Base-by-base conservation (phyloP, 2,329 filamentous ascomycete genomes). In the Fusarium tuaranense region DNA sequence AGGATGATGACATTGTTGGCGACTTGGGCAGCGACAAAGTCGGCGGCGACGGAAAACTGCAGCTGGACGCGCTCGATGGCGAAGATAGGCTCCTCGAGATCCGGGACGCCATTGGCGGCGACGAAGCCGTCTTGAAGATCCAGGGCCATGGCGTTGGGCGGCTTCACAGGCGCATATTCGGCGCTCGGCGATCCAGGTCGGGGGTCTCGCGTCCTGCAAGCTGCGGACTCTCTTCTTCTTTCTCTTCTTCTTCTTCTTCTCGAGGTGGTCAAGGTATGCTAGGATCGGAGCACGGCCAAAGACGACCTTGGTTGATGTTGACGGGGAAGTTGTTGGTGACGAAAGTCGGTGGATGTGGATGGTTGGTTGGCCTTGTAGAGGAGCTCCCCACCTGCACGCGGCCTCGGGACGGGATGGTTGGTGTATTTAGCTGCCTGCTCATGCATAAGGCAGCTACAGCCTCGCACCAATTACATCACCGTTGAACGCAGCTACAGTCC, bases 1-100 rank as follows among this genome's bases (percentile, higher is more conserved):
- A 99, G 88, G 25, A 98, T 92, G 67, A 99, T 89, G 71, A 98
- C 95, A 87, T 99, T 98, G 84, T 99, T 98, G 74, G 96, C 95
- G 66, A 98, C 96, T 84, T 98, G 95, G 46, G 95, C 95, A 20
- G 97, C 95, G 58, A 98, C 97, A 81, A 99, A 98, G 83, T 98
- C 94, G 75, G 96, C 95, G 2, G 96, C 94, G 79, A 98, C 93
- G 70, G 94, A 93, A 88, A 99, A 99, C 82, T 97, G 94, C 73
- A 98, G 91, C 86, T 97, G 93, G 44, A 98, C 97, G 73, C 91
- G 92, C 85, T 98, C 94, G 81, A 98, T 92, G 81, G 97, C 94
- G 87, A 99, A 99, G 84, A 99, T 97, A 77, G 96, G 95, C 69
- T 92, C 88, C 78, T 92, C 89, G 73, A 90, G 86, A 71, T 82